Percentiles rank a stretch among this genome's conserved stretches.
These are phyloP conservation scores for Sarocladium kiliense DNA, from an alignment of 2,329 filamentous ascomycete genomes.

Conservation along the genomic window DNA sequence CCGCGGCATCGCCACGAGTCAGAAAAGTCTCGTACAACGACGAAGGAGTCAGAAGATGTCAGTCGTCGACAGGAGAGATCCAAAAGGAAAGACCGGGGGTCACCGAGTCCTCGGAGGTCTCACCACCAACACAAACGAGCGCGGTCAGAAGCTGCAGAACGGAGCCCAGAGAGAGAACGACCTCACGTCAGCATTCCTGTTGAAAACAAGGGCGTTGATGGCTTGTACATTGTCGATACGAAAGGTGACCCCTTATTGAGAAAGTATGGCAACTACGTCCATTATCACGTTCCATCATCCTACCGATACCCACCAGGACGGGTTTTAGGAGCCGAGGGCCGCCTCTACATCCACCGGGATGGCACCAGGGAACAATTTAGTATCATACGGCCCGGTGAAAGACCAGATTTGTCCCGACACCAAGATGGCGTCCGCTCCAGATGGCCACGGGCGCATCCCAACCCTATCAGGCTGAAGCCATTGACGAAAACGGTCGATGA, in stretches of 20 bases:
- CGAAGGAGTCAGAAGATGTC: neutral
- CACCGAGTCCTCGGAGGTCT: neutral
- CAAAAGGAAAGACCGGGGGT: neutral
- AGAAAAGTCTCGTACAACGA: neutral
- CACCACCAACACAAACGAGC: neutral
- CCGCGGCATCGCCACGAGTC: constrained; percentile 14
- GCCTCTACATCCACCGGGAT: constrained; percentile 62
- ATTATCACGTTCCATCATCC: constrained; percentile 67
- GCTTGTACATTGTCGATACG: constrained; percentile 43
- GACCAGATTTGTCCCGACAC: constrained; percentile 24
- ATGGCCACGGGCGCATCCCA: constrained; percentile 30
- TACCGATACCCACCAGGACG: constrained; percentile 62
- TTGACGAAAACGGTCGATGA: constrained; percentile 17
- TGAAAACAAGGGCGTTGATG: neutral
- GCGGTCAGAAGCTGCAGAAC: neutral
- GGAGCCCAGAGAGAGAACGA: neutral
- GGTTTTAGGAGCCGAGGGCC: constrained; percentile 60
- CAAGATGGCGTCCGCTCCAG: constrained; percentile 44
- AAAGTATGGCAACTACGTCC: constrained; percentile 65
- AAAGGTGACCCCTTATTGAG: constrained; percentile 73
- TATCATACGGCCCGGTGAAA: constrained; percentile 39
- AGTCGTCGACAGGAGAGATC: neutral
- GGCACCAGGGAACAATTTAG: constrained; percentile 52
- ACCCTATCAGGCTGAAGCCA: constrained; percentile 33
- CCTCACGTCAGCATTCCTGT: neutral